Base-by-base conservation (phyloP, 176 grass and related monocot species). In the Rhipidocladum racemiflorum region DNA sequence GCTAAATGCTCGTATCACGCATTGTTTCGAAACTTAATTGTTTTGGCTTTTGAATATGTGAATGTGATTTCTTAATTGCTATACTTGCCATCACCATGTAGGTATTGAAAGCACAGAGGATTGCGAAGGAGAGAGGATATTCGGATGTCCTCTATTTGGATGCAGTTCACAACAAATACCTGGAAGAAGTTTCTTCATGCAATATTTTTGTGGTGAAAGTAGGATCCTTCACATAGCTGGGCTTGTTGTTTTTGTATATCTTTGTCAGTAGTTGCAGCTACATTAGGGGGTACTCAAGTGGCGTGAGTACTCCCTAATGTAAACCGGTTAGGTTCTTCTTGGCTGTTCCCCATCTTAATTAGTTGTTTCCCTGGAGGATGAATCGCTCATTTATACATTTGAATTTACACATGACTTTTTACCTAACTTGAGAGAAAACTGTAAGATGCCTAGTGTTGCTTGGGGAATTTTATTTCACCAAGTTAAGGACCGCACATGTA, bases 141-240 rank as follows among this genome's bases (percentile, higher is more conserved):
- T 95, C 96, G 85, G 96, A 98, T 84, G 96, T 95, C 84, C 84
- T 98, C 65, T 98, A 98, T 84, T 89, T 98, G 85, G 96, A 95
- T 21, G 86, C 90, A 70, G 88, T 91, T 86, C 82, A 95, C 42
- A 98, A 98, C 76, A 98, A 90, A 80, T 98, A 95, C 46, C 86
- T 98, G 28, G 95, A 98, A 84, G 95, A 98, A 98, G 95, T 93
- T 82, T 98, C 95, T 68, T 98, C 95, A 21, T 95, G 92, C 73
- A 98, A 98, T 91, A 90, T 98, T 72, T 98, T 98, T 90, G 75
- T 98, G 79, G 82, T 98, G 46, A 98, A 93, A 92, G 95, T 98
- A 87, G 72, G 77, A 1, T 18, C 30, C 30, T 55, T n/a, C 55
- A 72, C 17, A 28, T 68, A 70, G 42, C 42, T 68, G 20, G 29